Evolutionary conservation across 805 yeast genomes (phyloP), one percentile per base, ranked within the genome.

Genomic region (Hanseniaspora mollemarum): DNA sequence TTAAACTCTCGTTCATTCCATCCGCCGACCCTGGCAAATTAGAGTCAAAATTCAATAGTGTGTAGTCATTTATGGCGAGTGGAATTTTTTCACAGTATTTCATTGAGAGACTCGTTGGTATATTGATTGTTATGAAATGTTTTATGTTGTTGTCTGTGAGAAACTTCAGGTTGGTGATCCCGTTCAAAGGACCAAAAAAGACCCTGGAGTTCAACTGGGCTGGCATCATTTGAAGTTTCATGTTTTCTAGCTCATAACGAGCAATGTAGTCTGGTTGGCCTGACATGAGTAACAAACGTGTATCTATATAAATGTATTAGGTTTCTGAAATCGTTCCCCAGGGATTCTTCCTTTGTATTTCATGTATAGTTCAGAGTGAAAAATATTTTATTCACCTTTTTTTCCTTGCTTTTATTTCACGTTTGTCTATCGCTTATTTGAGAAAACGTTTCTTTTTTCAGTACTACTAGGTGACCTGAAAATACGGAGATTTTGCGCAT

Each of bases 121-220:
- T 51, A 24, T 61, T 62, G 1, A 68, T 55, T 18, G 69, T 66
- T 25, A 70, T 59, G 43, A 70, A 61, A 51, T 64, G 66, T 50
- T 60, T 64, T 54, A 74, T 68, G 54, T 71, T 70, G 51, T 70
- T 62, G n/a, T 60, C 56, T 18, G 53, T 49, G 9, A 75, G 55
- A 48, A 71, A 68, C 8, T 62, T 64, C 8, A 58, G 56, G 56
- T 71, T 70, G 1, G 68, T 62, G n/a, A 72, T 58, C 0, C 70
- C 64, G 45, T 71, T 63, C 50, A 72, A 55, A 1, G 78, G 76
- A 1, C 80, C 78, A 28, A 75, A 62, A 65, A 70, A 73, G 2
- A 74, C 59, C 41, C 66, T 61, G 18, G 66, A 65, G 9, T 68
- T 60, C 16, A 75, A 53, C 53, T 62, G 65, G 57, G 73, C 77